These are phyloP conservation scores for Wallemia ichthyophaga DNA, from an alignment of 1,284 basidiomycete species.

Conservation along the genomic window DNA sequence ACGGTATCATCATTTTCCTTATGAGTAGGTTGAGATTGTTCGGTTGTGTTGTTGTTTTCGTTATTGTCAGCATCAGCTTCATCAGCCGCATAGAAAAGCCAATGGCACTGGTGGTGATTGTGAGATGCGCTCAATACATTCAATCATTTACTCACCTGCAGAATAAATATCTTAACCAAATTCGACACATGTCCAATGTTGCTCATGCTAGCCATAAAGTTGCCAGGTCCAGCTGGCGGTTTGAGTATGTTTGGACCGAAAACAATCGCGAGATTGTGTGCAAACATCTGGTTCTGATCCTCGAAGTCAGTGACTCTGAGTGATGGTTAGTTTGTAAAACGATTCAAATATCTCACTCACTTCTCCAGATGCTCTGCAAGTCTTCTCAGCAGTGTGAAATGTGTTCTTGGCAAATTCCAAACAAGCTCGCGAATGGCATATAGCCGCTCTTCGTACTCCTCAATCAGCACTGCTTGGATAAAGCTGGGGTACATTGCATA, in stretches of 20 bases:
- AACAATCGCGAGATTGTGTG: conserved; percentile 45
- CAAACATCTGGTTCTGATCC: conserved; percentile 56
- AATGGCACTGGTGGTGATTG: conserved; percentile 9
- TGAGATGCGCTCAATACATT: no score
- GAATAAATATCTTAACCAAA: conserved; percentile 42
- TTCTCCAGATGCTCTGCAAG: conserved; percentile 50
- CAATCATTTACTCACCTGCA: no score
- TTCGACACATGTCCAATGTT: conserved; percentile 46
- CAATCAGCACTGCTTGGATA: conserved; percentile 34
- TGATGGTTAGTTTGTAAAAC: conserved; percentile 2
- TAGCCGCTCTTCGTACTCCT: conserved; percentile 34
- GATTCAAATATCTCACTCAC: conserved; percentile 17
- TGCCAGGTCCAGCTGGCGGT: conserved; percentile 28
- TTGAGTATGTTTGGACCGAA: conserved; percentile 37
- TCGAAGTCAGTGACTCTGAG: conserved; percentile 48
- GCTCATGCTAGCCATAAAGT: conserved; percentile 36
- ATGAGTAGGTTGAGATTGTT: neutral
- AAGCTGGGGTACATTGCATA: conserved; percentile 31
- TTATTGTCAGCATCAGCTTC: conserved; percentile 2
- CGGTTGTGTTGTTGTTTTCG: neutral
- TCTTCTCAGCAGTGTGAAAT: conserved; percentile 41
- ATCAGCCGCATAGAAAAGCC: conserved; percentile 10
- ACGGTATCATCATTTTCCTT: neutral
- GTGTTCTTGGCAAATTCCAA: conserved; percentile 31
- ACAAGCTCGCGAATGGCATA: conserved; percentile 31